Evolutionary conservation across 495 filamentous ascomycete species (phyloP).

Genomic region (Aspergillus olivimuriae): DNA sequence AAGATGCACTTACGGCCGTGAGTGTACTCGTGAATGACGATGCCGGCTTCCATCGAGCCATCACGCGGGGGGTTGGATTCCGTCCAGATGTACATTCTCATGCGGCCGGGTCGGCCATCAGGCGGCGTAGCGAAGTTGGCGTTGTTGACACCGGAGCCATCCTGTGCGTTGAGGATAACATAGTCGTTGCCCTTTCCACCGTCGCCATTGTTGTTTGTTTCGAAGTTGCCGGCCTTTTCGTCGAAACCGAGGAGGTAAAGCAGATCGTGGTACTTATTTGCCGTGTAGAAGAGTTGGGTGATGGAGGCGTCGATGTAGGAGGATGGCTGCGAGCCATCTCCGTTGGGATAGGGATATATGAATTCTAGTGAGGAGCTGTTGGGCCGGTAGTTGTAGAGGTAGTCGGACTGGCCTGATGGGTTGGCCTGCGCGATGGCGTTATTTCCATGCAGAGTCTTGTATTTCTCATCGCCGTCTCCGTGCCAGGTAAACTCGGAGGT

Average conservation of each 20-base stretch:
- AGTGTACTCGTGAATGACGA: conserved; percentile 43
- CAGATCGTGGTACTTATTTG: conserved; percentile 47
- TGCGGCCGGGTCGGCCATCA: conserved; percentile 42
- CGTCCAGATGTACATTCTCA: conserved; percentile 30
- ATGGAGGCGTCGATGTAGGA: conserved; percentile 11
- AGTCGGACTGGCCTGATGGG: conserved; percentile 2
- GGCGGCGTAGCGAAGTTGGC: conserved; percentile 45
- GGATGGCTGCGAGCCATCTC: not conserved
- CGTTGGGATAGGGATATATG: conserved; percentile 4
- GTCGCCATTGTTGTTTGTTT: conserved; percentile 42
- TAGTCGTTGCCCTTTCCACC: conserved; percentile 42
- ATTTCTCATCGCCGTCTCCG: conserved; percentile 3
- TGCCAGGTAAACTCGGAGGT: conserved; percentile 9
- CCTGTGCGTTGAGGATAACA: conserved; percentile 49
- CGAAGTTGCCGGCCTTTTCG: conserved; percentile 49
- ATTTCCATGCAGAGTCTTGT: conserved; percentile 8
- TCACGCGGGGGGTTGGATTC: conserved; percentile 31
- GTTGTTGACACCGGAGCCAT: conserved; percentile 46
- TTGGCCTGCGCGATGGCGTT: conserved; percentile 10
- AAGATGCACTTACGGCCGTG: conserved; percentile 21
- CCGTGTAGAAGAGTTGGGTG: conserved; percentile 50
- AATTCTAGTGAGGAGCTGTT: not conserved
- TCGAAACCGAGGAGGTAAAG: conserved; percentile 48
- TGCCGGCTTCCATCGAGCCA: conserved; percentile 38
- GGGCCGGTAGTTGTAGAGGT: conserved; percentile 6